Conservation (phyloP, 23 red algal species). For the Rhodosorus marinus region DNA sequence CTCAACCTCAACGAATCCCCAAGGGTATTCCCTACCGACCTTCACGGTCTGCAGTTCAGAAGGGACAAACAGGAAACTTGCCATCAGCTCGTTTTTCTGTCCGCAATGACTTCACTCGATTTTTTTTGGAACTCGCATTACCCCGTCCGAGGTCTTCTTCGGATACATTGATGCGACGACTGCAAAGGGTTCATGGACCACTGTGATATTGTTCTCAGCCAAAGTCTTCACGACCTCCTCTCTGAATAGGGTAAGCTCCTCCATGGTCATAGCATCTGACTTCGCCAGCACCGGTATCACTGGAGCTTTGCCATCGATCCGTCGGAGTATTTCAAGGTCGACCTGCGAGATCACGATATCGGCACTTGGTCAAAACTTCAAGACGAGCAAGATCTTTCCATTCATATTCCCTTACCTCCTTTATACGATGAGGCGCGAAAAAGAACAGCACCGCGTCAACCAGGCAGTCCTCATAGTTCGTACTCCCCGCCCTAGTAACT, state of each 20-base stretch:
- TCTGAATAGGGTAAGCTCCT: background rate
- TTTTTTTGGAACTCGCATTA: no score
- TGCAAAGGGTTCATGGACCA: background rate
- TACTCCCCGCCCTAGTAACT: background rate
- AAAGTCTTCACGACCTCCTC: background rate
- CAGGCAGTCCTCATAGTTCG: background rate
- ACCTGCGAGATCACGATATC: no score
- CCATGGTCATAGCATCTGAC: constrained; percentile 5
- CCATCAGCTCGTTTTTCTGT: no score
- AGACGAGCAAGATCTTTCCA: no score
- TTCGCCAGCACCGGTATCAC: constrained; percentile 5
- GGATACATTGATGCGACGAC: background rate
- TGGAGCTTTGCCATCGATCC: background rate
- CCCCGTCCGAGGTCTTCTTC: background rate
- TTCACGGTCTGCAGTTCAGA: no score
- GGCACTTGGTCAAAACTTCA: no score
- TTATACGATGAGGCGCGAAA: constrained; percentile 3
- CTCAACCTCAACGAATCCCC: constrained; percentile 2
- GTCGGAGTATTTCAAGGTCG: constrained; percentile 2
- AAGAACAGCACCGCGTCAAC: constrained; percentile 9
- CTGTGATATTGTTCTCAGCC: background rate
- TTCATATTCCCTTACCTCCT: no score
- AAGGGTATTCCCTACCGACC: constrained; percentile 4
- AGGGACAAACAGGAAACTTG: no score
- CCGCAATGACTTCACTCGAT: no score